Evolutionary conservation across 2,329 filamentous ascomycete species (phyloP), one percentile per base, ranked within the genome.

Genomic region (Fusarium solani-melongenae): DNA sequence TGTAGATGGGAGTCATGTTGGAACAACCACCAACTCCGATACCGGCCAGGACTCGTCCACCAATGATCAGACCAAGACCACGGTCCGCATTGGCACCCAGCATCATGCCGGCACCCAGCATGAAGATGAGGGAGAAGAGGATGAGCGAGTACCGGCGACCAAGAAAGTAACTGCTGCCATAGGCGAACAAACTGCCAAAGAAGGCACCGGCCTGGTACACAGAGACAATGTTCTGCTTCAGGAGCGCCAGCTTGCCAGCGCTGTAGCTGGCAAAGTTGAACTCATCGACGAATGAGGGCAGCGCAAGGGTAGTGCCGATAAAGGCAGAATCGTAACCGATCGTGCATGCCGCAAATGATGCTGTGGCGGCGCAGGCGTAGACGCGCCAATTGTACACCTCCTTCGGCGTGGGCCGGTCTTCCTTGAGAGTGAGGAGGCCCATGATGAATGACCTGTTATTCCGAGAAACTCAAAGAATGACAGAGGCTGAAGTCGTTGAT

Each of bases 171-270:
- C 88, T 90, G 36, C 89, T 87, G 10, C 85, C 86, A 75, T 93
- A 95, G 65, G 91, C 92, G 68, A 89, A 87, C 44, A 94, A 83
- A n/a, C 91, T 90, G 59, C 94, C 94, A 76, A 96, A 95, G 84
- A 96, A 95, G 68, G 93, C 93, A 67, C 93, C 93, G 11, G 93
- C 94, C 82, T 96, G 94, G 83, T 94, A 95, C 62, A 92, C 89
- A 29, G 92, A 94, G 60, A 95, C 93, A 70, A 95, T 94, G 81
- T 95, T 96, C 76, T 91, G 86, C 77, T 90, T 91, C 56, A 93
- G 84, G 5, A 93, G 82, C 33, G 90, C 87, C 29, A 91, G 83
- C n/a, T 88, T 78, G 4, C 76, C 64, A 0, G 79, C 62, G 6
- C 79, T 81, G 82, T 91, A 88, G 3, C 82, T 77, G 3, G 81